Base-by-base conservation (phyloP, 768 basidiomycete genomes). In the Hortiboletus campestris region DNA sequence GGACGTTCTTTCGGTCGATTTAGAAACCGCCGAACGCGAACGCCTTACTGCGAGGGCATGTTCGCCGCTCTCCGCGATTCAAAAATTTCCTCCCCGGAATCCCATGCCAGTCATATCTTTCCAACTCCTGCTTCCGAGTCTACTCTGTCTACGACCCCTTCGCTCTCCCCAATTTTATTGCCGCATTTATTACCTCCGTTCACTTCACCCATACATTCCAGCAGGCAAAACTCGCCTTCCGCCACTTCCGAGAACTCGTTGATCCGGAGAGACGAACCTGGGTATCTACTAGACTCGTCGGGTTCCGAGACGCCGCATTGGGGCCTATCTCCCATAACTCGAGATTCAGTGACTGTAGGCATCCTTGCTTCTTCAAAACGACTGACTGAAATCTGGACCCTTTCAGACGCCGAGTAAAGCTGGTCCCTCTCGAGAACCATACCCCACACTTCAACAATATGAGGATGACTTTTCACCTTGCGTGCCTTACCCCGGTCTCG, bases 1-100 rank as follows among this genome's bases (percentile, higher is more conserved):
- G 75, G 75, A 5, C 72, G 74, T n/a, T 68, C 77, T 19, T 65
- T 68, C 17, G 60, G 68, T n/a, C 70, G 73, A 16, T 61, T 49
- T 28, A 65, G 73, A 56, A 72, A 70, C 49, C 51, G 58, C 29
- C 73, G 68, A 63, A 53, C 57, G 31, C 69, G 45, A 43, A 41
- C 41, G 7, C 54, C 51, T n/a, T 59, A 59, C 51, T 54, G 46
- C 28, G 59, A 59, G 6, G 41, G 53, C 50, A 61, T 57, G 55
- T 63, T 62, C 43, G 49, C 50, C 6, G 52, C 56, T 22, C 44
- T 60, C 14, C 51, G 41, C 20, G 53, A 55, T 19, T 36, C 57
- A 11, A 43, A 44, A 2, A 10, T 31, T 9, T 41, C 56, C 4
- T 57, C 62, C 28, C 40, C 56, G 10, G 44, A 39, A 46, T 48